Base-by-base conservation (phyloP, 108 stramenopile species). In the Skeletonema tropicum region DNA sequence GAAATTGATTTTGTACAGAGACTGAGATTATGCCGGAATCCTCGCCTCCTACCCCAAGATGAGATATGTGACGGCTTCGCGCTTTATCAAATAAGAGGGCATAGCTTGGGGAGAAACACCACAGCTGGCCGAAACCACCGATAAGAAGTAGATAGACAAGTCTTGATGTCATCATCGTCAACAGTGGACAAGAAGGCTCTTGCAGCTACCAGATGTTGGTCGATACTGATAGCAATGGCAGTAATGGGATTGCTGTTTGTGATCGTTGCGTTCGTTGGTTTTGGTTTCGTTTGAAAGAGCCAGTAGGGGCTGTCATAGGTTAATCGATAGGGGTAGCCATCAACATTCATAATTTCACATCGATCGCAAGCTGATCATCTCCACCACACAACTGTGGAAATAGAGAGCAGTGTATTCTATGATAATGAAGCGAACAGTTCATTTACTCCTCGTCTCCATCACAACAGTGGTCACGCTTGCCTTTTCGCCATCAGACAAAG, bases 1-100 rank as follows among this genome's bases (percentile, higher is more conserved):
- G 57, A 30, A 75, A 46, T 6, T 3, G 57, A 14, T 65, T 64
- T 46, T 75, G 60, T 23, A 75, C 33, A 0, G 58, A 33, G 41
- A 75, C 65, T n/a, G n/a, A n/a, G n/a, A n/a, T n/a, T n/a, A n/a
- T n/a, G n/a, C n/a, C n/a, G n/a, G n/a, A n/a, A n/a, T n/a, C n/a
- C n/a, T n/a, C n/a, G n/a, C n/a, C n/a, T n/a, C n/a, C n/a, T n/a
- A n/a, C n/a, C n/a, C n/a, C n/a, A n/a, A n/a, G n/a, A n/a, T n/a
- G n/a, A n/a, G n/a, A n/a, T n/a, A n/a, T n/a, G n/a, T n/a, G n/a
- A n/a, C n/a, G n/a, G n/a, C n/a, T n/a, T n/a, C n/a, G n/a, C n/a
- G n/a, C n/a, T n/a, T n/a, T n/a, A n/a, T n/a, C n/a, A n/a, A n/a
- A n/a, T n/a, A n/a, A n/a, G n/a, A n/a, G n/a, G n/a, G n/a, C n/a